Percentiles rank a stretch among this genome's conserved stretches.
Evolutionary conservation across 225 moss, liverwort and hornwort species (phyloP).

Genomic region (Marchantia paleacea): DNA sequence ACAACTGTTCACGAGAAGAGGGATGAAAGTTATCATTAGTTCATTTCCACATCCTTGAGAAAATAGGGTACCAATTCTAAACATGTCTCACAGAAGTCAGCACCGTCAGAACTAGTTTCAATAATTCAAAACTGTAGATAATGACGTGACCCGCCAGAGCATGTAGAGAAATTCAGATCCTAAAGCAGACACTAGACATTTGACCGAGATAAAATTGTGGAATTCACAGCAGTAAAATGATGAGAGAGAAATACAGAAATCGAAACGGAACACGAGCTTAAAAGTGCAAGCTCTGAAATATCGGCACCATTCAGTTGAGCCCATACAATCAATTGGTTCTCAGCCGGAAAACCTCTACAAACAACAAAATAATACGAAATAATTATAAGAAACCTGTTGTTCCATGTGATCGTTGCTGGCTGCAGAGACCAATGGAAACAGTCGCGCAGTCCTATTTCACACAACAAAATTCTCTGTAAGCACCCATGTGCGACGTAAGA

Average conservation of each 20-base stretch:
- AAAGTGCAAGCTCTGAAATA: neutral
- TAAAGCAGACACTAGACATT: neutral
- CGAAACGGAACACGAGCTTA: neutral
- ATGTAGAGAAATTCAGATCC: neutral
- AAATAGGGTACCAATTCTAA: neutral
- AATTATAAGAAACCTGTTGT: conserved; percentile 60
- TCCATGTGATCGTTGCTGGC: conserved; percentile 62
- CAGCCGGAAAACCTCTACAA: too few relatives aligned
- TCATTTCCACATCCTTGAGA: neutral
- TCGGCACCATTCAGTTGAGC: neutral
- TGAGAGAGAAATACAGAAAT: neutral
- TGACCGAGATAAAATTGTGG: neutral
- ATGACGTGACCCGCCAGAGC: neutral
- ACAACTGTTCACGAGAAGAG: conserved; percentile 46
- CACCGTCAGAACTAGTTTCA: neutral
- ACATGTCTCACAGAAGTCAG: neutral
- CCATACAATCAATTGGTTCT: neutral
- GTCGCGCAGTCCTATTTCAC: conserved; percentile 53
- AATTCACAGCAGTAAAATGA: too few relatives aligned
- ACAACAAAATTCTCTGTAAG: neutral
- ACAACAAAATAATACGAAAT: neutral
- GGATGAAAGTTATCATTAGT: neutral
- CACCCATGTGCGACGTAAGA: neutral
- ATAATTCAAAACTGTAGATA: neutral
- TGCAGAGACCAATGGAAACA: conserved; percentile 67